Percentiles rank a stretch among this genome's conserved stretches.
Conservation (phyloP, 2,329 filamentous ascomycete genomes). For the Didymosphaeria variabile region DNA sequence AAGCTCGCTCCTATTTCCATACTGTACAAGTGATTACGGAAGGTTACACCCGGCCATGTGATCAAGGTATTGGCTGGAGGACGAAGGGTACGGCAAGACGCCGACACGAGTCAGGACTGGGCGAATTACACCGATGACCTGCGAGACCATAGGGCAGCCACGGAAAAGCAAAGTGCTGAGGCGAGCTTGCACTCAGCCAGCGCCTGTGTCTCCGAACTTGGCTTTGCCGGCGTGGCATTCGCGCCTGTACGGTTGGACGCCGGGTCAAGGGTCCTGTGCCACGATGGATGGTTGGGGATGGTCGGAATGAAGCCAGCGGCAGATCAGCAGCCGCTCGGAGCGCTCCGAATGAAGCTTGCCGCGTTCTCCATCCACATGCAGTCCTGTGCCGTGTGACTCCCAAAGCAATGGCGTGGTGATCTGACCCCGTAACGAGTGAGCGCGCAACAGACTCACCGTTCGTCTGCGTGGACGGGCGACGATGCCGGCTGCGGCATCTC, state of each 20-base stretch:
- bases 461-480: background rate
- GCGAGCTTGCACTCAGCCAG: background rate
- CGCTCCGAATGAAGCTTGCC: background rate
- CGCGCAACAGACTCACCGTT: constrained; percentile 12
- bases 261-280: background rate
- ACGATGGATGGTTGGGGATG: constrained; percentile 2
- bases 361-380: background rate
- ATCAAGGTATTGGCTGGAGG: background rate
- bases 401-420: background rate
- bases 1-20: background rate
- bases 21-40: background rate
- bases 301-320: background rate
- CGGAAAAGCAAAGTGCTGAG: background rate
- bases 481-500: constrained; percentile 11
- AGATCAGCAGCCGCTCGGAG: constrained; percentile 5
- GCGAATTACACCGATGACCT: background rate
- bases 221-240: constrained; percentile 4
- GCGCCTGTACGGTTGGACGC: constrained; percentile 2
- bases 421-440: constrained; percentile 5
- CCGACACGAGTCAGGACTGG: constrained; percentile 8
- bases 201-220: background rate
- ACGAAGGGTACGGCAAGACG: background rate
- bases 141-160: background rate
- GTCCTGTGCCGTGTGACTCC: background rate
- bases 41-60: background rate